Conservation (phyloP, 2,329 filamentous ascomycete species). For the Microdochium nivale region DNA sequence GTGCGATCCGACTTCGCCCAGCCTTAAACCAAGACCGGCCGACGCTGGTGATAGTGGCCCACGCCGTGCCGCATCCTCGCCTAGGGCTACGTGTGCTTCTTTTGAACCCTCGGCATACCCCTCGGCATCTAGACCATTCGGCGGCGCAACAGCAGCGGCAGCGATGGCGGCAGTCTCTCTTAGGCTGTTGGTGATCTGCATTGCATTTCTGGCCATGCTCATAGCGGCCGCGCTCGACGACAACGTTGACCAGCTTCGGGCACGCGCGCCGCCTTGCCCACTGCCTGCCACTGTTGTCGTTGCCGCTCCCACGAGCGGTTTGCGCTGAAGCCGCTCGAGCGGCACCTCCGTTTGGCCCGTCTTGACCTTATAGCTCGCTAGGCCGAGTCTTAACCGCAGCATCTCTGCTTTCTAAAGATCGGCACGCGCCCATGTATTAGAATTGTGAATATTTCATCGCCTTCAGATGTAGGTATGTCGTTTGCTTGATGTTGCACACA, state of each 20-base stretch:
- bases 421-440: too few species aligned
- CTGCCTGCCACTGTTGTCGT: slow-evolving; percentile 9
- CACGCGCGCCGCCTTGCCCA: background rate
- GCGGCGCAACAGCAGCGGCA: background rate
- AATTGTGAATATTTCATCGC: too few species aligned
- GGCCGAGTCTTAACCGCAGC: slow-evolving; percentile 57
- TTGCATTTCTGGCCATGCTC: slow-evolving; percentile 1
- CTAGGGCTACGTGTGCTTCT: too few species aligned
- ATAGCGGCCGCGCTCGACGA: slow-evolving; percentile 9
- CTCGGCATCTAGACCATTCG: background rate
- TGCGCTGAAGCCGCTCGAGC: slow-evolving; percentile 47
- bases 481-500: too few species aligned
- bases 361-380: slow-evolving; percentile 67
- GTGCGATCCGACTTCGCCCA: too few species aligned
- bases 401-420: slow-evolving; percentile 50
- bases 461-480: background rate
- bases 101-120: background rate
- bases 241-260: slow-evolving; percentile 12
- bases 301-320: slow-evolving; percentile 15
- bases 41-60: too few species aligned
- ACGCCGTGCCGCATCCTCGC: too few species aligned
- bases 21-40: too few species aligned
- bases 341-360: slow-evolving; percentile 64
- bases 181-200: background rate
- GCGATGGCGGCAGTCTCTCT: too few species aligned